These are phyloP conservation scores for Geotrichum phurueaensis DNA, from an alignment of 1,139 yeast species.

Conservation along the genomic window DNA sequence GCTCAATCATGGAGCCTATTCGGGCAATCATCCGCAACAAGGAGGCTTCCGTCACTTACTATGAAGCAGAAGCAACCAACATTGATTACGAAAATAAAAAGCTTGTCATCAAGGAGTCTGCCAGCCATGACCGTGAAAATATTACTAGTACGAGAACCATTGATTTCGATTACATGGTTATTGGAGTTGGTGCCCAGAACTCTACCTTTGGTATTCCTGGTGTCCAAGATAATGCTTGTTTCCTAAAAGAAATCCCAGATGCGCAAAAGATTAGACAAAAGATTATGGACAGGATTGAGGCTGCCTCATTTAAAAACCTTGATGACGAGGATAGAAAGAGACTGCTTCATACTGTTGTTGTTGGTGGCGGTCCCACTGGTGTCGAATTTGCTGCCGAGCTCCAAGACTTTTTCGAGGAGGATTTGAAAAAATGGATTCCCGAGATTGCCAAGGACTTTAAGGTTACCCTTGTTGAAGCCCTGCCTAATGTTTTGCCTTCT, in stretches of 20 bases:
- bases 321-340: constrained; percentile 76
- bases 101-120: constrained; percentile 49
- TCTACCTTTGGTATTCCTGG: constrained; percentile 93
- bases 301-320: constrained; percentile 69
- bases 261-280: constrained; percentile 69
- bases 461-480: constrained; percentile 82
- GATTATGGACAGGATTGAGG: constrained; percentile 75
- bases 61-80: constrained; percentile 86
- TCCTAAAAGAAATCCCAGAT: constrained; percentile 82
- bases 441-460: constrained; percentile 72
- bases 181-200: constrained; percentile 90
- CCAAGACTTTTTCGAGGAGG: constrained; percentile 90
- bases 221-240: constrained; percentile 78
- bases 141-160: constrained; percentile 18
- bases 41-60: constrained; percentile 73
- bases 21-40: constrained; percentile 66
- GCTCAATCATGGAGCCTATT: constrained; percentile 85
- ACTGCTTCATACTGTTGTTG: constrained; percentile 75
- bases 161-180: constrained; percentile 71
- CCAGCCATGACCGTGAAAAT: constrained; percentile 24
- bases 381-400: constrained; percentile 94
- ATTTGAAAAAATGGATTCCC: constrained; percentile 83
- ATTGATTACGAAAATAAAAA: constrained; percentile 65
- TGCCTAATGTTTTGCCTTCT: constrained; percentile 84
- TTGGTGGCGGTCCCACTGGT: constrained; percentile 97